A percentile compares a stretch with the other conserved stretches of the same genome.
Conservation (phyloP, 1,284 basidiomycete genomes). For the Malassezia restricta region DNA sequence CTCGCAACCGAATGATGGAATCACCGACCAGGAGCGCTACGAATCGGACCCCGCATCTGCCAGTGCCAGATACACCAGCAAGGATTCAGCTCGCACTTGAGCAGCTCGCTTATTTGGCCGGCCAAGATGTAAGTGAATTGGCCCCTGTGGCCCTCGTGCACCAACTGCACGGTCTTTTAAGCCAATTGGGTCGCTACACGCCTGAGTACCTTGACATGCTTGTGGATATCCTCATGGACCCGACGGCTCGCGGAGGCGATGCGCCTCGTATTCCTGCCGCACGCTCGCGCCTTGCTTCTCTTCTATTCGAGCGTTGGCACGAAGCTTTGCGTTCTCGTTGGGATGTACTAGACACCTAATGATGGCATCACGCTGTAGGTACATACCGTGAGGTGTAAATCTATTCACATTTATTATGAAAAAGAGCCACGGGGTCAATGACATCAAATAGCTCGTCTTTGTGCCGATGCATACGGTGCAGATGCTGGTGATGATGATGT, state of each 20-base stretch:
- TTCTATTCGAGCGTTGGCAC: constrained; percentile 88
- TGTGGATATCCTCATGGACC: constrained; percentile 6
- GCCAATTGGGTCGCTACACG: constrained; percentile 10
- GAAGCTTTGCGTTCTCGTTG: constrained; percentile 56
- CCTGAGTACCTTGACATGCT: constrained; percentile 9
- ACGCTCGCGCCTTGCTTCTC: constrained; percentile 66
- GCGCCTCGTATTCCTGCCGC: constrained; percentile 14
- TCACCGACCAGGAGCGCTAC: background rate
- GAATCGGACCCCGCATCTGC: background rate
- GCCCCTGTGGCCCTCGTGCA: constrained; percentile 15
- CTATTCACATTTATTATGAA: constrained; percentile 24
- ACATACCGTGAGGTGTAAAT: background rate
- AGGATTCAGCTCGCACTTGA: constrained; percentile 10
- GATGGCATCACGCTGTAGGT: background rate
- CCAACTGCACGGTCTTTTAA: constrained; percentile 12
- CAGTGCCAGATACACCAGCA: background rate
- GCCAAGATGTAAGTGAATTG: constrained; percentile 18
- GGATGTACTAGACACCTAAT: constrained; percentile 13
- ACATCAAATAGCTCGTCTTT: constrained; percentile 40
- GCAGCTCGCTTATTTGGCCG: constrained; percentile 13
- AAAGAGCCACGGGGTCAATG: constrained; percentile 35
- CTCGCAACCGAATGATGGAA: background rate
- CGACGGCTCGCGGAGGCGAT: background rate
- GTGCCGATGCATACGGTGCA: constrained; percentile 18
- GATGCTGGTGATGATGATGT: constrained; percentile 10